Evolutionary conservation across 2,329 filamentous ascomycete genomes (phyloP).

Genomic region (Claviceps fusiformis): DNA sequence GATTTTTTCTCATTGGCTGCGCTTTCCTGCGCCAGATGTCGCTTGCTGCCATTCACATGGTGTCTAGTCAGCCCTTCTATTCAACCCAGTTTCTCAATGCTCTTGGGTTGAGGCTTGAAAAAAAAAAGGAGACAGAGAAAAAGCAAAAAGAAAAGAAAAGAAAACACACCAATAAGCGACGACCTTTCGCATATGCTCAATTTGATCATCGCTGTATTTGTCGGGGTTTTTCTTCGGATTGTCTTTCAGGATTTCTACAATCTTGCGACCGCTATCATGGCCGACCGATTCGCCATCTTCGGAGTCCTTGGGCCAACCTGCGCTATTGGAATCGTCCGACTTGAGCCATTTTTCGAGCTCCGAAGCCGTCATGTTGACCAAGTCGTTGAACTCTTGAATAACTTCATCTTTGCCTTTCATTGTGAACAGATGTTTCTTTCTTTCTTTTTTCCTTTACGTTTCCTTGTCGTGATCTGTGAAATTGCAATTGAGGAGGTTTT

Average conservation of each 20-base stretch:
- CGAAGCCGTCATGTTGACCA: conserved; percentile 51
- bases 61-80: not conserved
- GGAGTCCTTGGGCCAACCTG: conserved; percentile 47
- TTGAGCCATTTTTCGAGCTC: conserved; percentile 51
- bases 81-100: not conserved
- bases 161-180: conserved; percentile 41
- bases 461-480: too few species aligned
- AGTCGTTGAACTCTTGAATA: conserved; percentile 46
- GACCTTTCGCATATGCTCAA: conserved; percentile 49
- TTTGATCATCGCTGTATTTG: conserved; percentile 40
- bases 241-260: conserved; percentile 47
- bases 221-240: conserved; percentile 44
- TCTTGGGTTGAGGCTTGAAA: too few species aligned
- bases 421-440: not conserved
- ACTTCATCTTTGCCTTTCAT: conserved; percentile 17
- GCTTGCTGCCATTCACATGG: conserved; percentile 27
- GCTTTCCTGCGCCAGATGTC: conserved; percentile 52
- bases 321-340: conserved; percentile 39
- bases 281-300: conserved; percentile 47
- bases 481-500: too few species aligned
- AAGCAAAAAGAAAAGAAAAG: not conserved
- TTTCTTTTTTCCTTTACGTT: not conserved
- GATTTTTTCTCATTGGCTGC: conserved; percentile 41
- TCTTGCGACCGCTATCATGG: conserved; percentile 49
- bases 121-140: not conserved